These are phyloP conservation scores for Xylaria sp. DNA, from an alignment of 495 filamentous ascomycete genomes.

Conservation along the genomic window DNA sequence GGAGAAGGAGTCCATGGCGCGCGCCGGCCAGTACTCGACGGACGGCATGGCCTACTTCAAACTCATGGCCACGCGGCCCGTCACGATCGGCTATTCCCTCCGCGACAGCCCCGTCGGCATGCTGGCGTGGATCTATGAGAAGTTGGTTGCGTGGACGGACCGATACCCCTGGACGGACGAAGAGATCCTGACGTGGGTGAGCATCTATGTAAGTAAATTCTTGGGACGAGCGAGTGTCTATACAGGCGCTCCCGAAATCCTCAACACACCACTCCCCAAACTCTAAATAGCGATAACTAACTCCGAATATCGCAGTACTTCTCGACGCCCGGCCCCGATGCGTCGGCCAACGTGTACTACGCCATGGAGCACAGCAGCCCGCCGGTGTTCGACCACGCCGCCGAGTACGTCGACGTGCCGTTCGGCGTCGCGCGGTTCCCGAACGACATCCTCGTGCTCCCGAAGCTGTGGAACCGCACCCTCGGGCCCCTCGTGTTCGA, in stretches of 20 bases:
- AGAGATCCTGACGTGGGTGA: conserved; percentile 66
- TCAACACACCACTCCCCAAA: no score
- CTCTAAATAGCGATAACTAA: no score
- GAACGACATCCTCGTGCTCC: conserved; percentile 56
- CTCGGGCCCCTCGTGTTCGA: conserved; percentile 63
- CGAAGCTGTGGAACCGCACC: conserved; percentile 54
- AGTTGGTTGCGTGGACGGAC: conserved; percentile 69
- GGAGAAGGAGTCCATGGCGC: conserved; percentile 46
- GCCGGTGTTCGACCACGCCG: neutral
- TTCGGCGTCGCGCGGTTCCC: conserved; percentile 60
- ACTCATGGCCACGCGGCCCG: conserved; percentile 62
- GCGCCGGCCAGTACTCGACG: conserved; percentile 52
- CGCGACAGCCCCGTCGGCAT: conserved; percentile 63
- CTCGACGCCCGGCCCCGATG: conserved; percentile 57
- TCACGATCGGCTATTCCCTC: conserved; percentile 61
- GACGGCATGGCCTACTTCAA: conserved; percentile 59
- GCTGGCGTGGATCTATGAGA: conserved; percentile 69
- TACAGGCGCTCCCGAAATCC: no score
- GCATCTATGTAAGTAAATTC: no score
- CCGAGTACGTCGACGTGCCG: conserved; percentile 43
- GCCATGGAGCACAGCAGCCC: conserved; percentile 6
- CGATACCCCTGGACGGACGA: conserved; percentile 68
- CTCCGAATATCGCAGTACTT: no score
- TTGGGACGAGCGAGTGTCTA: no score
- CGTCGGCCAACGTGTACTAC: conserved; percentile 27